phyloP scores from a whole-genome alignment of 1,284 basidiomycete genomes.

The Malassezia sympodialis region DNA sequence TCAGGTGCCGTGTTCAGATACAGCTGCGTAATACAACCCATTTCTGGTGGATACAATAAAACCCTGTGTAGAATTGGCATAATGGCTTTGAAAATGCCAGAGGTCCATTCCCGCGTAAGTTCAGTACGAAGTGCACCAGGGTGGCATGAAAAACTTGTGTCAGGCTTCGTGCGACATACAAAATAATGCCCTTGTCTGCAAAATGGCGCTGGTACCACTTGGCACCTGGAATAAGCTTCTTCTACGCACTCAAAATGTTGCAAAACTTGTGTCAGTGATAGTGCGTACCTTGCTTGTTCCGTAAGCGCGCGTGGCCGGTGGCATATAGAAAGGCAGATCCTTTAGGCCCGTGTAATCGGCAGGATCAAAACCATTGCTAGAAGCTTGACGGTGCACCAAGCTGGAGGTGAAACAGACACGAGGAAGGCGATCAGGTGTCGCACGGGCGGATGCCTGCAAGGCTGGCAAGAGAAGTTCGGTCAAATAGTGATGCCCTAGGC shows the following conservation, averaged over 20 bases:
- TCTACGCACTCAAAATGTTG: constrained; percentile 4
- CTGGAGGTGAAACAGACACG: constrained; percentile 26
- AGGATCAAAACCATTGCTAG: constrained; percentile 12
- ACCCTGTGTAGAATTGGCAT: background rate
- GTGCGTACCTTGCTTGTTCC: constrained; percentile 24
- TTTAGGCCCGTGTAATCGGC: background rate
- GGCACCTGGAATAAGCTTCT: background rate
- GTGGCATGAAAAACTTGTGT: constrained; percentile 16
- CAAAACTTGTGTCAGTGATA: constrained; percentile 6
- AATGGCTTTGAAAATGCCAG: background rate
- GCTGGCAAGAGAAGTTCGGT: constrained; percentile 23
- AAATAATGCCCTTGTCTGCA: constrained; percentile 18
- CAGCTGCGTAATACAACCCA: constrained; percentile 31
- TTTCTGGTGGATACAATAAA: constrained; percentile 12
- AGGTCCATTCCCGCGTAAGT: constrained; percentile 9
- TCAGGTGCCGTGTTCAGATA: constrained; percentile 22
- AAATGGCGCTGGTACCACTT: constrained; percentile 11
- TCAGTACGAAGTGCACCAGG: constrained; percentile 22
- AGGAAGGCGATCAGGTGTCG: background rate
- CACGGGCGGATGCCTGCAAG: constrained; percentile 5
- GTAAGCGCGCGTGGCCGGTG: constrained; percentile 22
- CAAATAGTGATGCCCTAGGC: constrained; percentile 29
- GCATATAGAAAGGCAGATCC: background rate
- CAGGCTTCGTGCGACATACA: background rate
- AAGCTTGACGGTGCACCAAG: constrained; percentile 17